These are phyloP conservation scores for Phytopythium boreale DNA, from an alignment of 352 stramenopile genomes.

Conservation along the genomic window DNA sequence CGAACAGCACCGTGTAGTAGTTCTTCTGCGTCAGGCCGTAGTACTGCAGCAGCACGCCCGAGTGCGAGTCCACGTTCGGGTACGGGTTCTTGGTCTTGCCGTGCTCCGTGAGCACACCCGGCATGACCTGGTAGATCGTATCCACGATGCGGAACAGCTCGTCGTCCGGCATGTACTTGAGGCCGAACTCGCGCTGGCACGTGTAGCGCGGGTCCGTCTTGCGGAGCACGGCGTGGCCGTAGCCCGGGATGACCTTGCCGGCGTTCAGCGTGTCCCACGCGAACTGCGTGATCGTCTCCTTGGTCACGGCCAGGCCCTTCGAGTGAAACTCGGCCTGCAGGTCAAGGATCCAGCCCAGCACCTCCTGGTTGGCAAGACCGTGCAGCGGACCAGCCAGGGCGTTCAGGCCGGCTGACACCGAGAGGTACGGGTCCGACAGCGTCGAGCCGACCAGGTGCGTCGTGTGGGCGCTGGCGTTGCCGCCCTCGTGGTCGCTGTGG, in stretches of 20 bases:
- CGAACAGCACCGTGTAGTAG: slow-evolving; percentile 99
- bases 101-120: slow-evolving; percentile 97
- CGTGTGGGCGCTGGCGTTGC: slow-evolving; percentile 98
- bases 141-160: slow-evolving; percentile 99
- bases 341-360: slow-evolving; percentile 92
- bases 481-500: slow-evolving; percentile 99
- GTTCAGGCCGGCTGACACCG: slow-evolving; percentile 95
- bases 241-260: slow-evolving; percentile 98
- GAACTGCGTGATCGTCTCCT: slow-evolving; percentile 99
- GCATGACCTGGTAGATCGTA: slow-evolving; percentile 99
- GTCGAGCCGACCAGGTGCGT: slow-evolving; percentile 98
- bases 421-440: slow-evolving; percentile 97
- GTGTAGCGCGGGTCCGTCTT: slow-evolving; percentile 99
- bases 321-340: slow-evolving; percentile 95
- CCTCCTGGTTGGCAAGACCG: slow-evolving; percentile 99
- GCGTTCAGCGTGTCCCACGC: slow-evolving; percentile 98
- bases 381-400: slow-evolving; percentile 97
- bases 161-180: slow-evolving; percentile 99
- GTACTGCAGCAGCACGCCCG: slow-evolving; percentile 97
- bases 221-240: slow-evolving; percentile 97
- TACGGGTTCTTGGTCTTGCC: slow-evolving; percentile 99
- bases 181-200: slow-evolving; percentile 98
- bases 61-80: slow-evolving; percentile 99
- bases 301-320: slow-evolving; percentile 95
- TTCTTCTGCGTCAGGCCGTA: slow-evolving; percentile 99